These are phyloP conservation scores for Leucaena leucocephala DNA, from an alignment of 306 rosid genomes.

Conservation along the genomic window DNA sequence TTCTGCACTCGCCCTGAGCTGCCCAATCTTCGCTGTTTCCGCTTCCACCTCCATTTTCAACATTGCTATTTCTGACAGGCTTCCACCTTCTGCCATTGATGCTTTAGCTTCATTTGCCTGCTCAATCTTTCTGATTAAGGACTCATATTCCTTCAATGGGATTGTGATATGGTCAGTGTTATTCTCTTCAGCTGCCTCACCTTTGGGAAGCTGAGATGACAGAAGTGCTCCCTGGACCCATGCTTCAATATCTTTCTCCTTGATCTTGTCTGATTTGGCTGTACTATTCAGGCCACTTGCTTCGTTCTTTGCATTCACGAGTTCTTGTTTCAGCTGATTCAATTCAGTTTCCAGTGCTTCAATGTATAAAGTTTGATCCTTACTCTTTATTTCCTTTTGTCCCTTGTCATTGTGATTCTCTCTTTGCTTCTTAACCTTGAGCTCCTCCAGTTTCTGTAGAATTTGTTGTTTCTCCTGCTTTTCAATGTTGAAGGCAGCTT, in stretches of 20 bases:
- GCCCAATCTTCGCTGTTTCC: slow-evolving; percentile 55
- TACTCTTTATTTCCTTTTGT: not conserved
- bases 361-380: slow-evolving; percentile 1
- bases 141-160: slow-evolving; percentile 41
- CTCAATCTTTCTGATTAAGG: slow-evolving; percentile 39
- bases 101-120: slow-evolving; percentile 36
- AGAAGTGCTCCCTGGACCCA: too few species aligned
- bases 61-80: slow-evolving; percentile 34
- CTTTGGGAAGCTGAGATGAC: not conserved
- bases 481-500: slow-evolving; percentile 43
- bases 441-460: slow-evolving; percentile 53
- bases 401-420: slow-evolving; percentile 43
- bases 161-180: slow-evolving; percentile 39
- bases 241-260: too few species aligned
- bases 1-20: slow-evolving; percentile 69
- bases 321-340: slow-evolving; percentile 47
- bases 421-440: slow-evolving; percentile 36
- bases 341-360: slow-evolving; percentile 52
- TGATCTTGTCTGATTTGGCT: not conserved
- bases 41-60: slow-evolving; percentile 67
- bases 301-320: slow-evolving; percentile 15
- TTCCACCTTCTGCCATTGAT: slow-evolving; percentile 1
- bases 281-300: slow-evolving; percentile 34
- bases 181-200: slow-evolving; percentile 31
- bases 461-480: slow-evolving; percentile 54